Percentiles rank a stretch among this genome's conserved stretches.
These are phyloP conservation scores for Colletotrichum tofieldiae DNA, from an alignment of 2,329 filamentous ascomycete genomes.

Conservation along the genomic window DNA sequence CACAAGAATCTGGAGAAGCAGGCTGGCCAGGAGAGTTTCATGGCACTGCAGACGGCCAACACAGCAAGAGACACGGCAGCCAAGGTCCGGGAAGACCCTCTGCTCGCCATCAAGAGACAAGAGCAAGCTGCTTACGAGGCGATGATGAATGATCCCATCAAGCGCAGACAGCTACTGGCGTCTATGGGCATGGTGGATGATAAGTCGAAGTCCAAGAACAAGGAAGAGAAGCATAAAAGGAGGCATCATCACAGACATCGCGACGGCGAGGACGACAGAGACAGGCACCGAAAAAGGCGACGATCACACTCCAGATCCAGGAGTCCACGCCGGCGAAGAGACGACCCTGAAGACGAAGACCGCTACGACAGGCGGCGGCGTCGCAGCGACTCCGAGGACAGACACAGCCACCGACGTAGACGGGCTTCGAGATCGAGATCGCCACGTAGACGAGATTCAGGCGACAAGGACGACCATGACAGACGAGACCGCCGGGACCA, in stretches of 20 bases:
- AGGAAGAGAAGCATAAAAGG: slow-evolving; percentile 61
- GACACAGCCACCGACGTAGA: slow-evolving; percentile 39
- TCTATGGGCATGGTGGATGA: slow-evolving; percentile 72
- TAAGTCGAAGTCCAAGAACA: slow-evolving; percentile 53
- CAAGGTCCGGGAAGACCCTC: slow-evolving; percentile 92
- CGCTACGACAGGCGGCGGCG: slow-evolving; percentile 44
- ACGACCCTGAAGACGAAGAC: slow-evolving; percentile 51
- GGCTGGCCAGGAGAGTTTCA: slow-evolving; percentile 71
- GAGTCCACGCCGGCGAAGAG: slow-evolving; percentile 55
- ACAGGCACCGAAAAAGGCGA: slow-evolving; percentile 57
- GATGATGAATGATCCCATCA: slow-evolving; percentile 84
- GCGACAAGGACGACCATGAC: slow-evolving; percentile 18
- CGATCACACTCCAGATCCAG: slow-evolving; percentile 64
- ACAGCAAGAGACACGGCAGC: slow-evolving; percentile 83
- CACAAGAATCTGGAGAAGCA: slow-evolving; percentile 86
- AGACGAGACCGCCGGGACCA: slow-evolving; percentile 39
- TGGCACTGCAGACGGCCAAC: slow-evolving; percentile 79
- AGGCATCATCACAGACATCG: slow-evolving; percentile 59
- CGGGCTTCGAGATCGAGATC: slow-evolving; percentile 32
- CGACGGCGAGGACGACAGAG: slow-evolving; percentile 58
- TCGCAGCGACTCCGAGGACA: slow-evolving; percentile 41
- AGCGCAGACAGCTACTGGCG: slow-evolving; percentile 77
- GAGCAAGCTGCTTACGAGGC: slow-evolving; percentile 86
- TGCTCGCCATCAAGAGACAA: slow-evolving; percentile 93
- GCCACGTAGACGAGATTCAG: slow-evolving; percentile 38